phyloP scores from a whole-genome alignment of 2,329 filamentous ascomycete species.

The Calonectria pseudoturangicola region DNA sequence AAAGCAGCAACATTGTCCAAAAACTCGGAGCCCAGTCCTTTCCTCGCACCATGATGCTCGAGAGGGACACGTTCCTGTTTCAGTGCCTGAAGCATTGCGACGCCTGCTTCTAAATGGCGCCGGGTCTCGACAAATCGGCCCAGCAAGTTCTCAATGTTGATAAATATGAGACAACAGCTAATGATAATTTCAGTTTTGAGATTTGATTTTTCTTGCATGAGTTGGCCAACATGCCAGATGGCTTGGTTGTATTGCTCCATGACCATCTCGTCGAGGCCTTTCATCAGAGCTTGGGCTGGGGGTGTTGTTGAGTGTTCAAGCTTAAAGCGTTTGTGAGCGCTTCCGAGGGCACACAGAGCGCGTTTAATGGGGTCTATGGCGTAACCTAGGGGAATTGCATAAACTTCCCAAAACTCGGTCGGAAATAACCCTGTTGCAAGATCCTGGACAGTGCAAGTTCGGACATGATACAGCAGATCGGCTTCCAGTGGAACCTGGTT shows the following conservation, averaged over 20 bases:
- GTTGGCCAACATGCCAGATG: background rate
- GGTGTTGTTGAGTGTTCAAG: background rate
- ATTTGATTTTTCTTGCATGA: background rate
- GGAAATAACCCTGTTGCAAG: background rate
- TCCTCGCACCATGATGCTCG: too few relatives aligned
- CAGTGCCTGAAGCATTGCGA: background rate
- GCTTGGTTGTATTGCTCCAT: background rate
- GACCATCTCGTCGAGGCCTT: background rate
- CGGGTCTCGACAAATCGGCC: background rate
- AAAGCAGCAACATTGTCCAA: too few relatives aligned
- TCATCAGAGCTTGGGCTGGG: background rate
- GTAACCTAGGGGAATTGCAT: background rate
- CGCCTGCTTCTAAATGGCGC: background rate
- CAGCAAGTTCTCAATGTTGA: background rate
- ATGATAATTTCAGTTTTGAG: background rate
- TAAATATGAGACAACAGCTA: background rate
- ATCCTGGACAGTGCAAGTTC: background rate
- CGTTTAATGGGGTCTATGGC: background rate
- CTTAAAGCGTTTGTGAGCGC: background rate
- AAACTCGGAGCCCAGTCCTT: too few relatives aligned
- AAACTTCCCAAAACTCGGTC: background rate
- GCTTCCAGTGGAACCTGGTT: background rate
- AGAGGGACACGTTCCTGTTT: too few relatives aligned
- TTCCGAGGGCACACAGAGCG: background rate
- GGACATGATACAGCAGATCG: background rate